Base-by-base conservation (phyloP, 2,329 filamentous ascomycete genomes). In the Verticillium dahliae region DNA sequence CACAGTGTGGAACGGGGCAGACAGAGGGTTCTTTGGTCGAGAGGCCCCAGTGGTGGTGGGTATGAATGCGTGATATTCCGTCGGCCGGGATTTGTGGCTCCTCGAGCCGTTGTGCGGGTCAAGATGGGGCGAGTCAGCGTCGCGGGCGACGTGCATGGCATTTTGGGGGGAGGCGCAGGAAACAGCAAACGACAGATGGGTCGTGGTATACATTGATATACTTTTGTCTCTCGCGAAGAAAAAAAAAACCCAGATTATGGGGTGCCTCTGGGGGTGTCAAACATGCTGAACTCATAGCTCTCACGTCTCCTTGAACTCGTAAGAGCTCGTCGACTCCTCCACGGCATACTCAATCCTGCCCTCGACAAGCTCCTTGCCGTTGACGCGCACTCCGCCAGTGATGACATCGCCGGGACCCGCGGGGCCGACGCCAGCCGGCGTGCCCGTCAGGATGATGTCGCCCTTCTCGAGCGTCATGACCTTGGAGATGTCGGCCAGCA, bases 391-490 rank as follows among this genome's bases (percentile, higher is more conserved):
- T 4, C 92, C 92, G 33, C 91, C 93, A 65, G 83, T 88, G 84
- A 99, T 91, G 37, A 94, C 81, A 77, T 99, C 93, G 2, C 95
- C 95, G 1, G 90, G 87, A 63, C 87, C 85, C 1, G 97, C 92
- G 22, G 88, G 83, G 1, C 95, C 95, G 1, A 99, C 95, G 13
- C 95, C 95, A 78, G 97, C 97, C 58, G 95, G 95, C 58, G 95
- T 99, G 18, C 95, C 95, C n/a, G 95, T 99, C 68, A 99, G 79
- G 57, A 99, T 87, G 70, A 99, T 88, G 75, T 99, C 95, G 57
- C 94, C 95, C 70, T 90, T 86, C 76, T 96, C 89, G 62, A 99
- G 81, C 9, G 92, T 92, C 92, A 98, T 97, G 62, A 98, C 93
- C 73, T 89, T 89, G 67, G 91, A 95, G 72, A 99, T 96, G 78